Evolutionary conservation across 2,329 filamentous ascomycete genomes (phyloP), one percentile per base, ranked within the genome.

Genomic region (Pestalotiopsis sp.): DNA sequence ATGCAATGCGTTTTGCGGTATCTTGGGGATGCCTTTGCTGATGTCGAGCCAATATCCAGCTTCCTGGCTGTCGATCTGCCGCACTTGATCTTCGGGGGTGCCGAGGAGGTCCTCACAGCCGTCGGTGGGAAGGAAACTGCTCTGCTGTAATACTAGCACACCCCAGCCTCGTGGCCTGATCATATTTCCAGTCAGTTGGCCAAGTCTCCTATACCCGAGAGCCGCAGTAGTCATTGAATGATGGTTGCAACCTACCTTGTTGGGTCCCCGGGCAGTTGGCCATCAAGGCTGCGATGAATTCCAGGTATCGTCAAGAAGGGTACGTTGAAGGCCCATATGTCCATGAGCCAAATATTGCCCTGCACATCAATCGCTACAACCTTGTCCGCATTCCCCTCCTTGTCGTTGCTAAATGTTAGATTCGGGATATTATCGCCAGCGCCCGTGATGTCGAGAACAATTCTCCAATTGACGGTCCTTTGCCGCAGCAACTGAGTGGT

Each of bases 331-430:
- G 79, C 81, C 87, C 86, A 89, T 14, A 90, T 87, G 58, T 87
- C 80, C 57, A 86, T 79, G 13, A 88, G 69, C 84, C 85, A 89
- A 5, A 83, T 73, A 11, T 71, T 76, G 1, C 85, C 87, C 12
- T 76, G 74, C 52, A 89, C 85, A 59, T 89, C 87, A 27, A 87
- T 76, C 1, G 84, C 87, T 27, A 83, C 81, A 1, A 89, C 74
- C 70, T 83, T 85, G 4, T 85, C 81, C 2, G 86, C 87, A 2
- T 82, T 73, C 1, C 87, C 87, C 1, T 79, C 56, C 1, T 77
- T 71, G 68, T 86, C 81, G 66, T 84, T 83, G 64, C 82, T 74
- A 70, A 90, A 88, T 31, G 82, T 78, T n/a, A 90, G 76, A 66
- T 83, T 86, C 5, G 87, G 87, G 1, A 89, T 81, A 61, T 90